Base-by-base conservation (phyloP, 805 yeast species). In the Saturnispora zaruensis region DNA sequence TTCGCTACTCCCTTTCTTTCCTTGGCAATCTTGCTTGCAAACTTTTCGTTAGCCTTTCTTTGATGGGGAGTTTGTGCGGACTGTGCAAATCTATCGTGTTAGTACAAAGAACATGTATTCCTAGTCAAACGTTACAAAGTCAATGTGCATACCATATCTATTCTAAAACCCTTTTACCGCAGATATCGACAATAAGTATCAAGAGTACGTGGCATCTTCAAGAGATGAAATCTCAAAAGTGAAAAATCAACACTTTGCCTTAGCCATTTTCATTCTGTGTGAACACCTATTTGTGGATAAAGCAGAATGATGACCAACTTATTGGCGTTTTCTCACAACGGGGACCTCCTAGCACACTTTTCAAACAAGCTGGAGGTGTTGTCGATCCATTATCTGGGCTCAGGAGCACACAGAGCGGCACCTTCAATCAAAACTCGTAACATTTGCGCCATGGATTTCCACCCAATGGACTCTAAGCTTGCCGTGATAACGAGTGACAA, bases 61-160 rank as follows among this genome's bases (percentile, higher is more conserved):
- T 90, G 96, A 60, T 77, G 81, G 51, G 93, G 90, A 23, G 96
- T 84, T 74, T 89, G 96, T 30, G 73, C 61, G 54, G 86, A 87
- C 90, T 67, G 45, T 25, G n/a, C 23, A 26, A 18, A 44, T 25
- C 5, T 9, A 32, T 13, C 23, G 5, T 6, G 36, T n/a, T 28
- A 26, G 20, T 42, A 16, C 6, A 26, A 42, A 28, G 14, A 16
- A 24, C 33, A 7, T 13, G 21, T 14, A 6, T 16, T 7, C 4
- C 13, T 16, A 25, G 25, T 41, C 25, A 21, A 41, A 1, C 23
- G 6, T 8, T 3, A 7, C 4, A 14, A 7, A 25, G 25, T n/a
- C 18, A 44, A 5, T 23, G 18, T 14, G 14, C 44, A 36, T 25
- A 45, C 48, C 44, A 45, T 38, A 23, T 25, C 14, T 7, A 23